Percentiles rank a stretch among this genome's conserved stretches.
phyloP scores from a whole-genome alignment of 2,329 filamentous ascomycete species.

The Nigrospora sphaerica region DNA sequence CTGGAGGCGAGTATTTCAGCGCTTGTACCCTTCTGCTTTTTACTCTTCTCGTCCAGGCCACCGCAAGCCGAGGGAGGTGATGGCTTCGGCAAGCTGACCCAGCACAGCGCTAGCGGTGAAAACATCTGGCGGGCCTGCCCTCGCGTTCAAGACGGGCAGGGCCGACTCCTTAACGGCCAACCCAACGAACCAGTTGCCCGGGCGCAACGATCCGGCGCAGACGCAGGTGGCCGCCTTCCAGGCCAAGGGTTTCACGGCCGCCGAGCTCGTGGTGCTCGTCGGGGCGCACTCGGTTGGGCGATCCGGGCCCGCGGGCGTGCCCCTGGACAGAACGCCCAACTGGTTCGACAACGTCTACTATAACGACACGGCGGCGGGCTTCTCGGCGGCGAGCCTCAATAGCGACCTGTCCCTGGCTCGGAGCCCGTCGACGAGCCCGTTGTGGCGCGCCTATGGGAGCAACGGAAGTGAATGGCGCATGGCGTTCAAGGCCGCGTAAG shows the following conservation, averaged over 20 bases:
- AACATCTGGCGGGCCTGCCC: slow-evolving; percentile 12
- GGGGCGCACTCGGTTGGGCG: slow-evolving; percentile 44
- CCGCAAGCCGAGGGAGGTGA: too few relatives aligned
- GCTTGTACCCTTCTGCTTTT: background rate
- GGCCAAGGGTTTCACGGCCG: slow-evolving; percentile 41
- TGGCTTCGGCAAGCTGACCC: background rate
- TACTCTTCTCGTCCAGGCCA: too few relatives aligned
- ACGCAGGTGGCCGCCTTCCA: slow-evolving; percentile 37
- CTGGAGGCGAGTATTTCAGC: slow-evolving; percentile 12
- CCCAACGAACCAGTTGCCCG: slow-evolving; percentile 11
- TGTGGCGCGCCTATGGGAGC: slow-evolving; percentile 15
- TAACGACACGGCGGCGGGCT: slow-evolving; percentile 24
- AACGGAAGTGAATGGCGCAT: slow-evolving; percentile 13
- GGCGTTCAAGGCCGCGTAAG: slow-evolving; percentile 19
- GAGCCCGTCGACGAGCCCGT: slow-evolving; percentile 11
- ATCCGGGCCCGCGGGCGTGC: slow-evolving; percentile 20
- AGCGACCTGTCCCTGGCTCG: slow-evolving; percentile 17
- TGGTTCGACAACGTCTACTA: slow-evolving; percentile 46
- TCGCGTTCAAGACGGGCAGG: slow-evolving; percentile 17
- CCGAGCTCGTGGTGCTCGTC: slow-evolving; percentile 44
- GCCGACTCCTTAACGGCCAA: slow-evolving; percentile 14
- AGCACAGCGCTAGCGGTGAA: slow-evolving; percentile 14
- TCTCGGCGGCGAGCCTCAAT: slow-evolving; percentile 12
- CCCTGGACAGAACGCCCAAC: slow-evolving; percentile 40
- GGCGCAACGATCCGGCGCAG: slow-evolving; percentile 22